A percentile compares a stretch with the other conserved stretches of the same genome.
Evolutionary conservation across 2,329 filamentous ascomycete genomes (phyloP).

Genomic region (Pseudocercospora vitis): DNA sequence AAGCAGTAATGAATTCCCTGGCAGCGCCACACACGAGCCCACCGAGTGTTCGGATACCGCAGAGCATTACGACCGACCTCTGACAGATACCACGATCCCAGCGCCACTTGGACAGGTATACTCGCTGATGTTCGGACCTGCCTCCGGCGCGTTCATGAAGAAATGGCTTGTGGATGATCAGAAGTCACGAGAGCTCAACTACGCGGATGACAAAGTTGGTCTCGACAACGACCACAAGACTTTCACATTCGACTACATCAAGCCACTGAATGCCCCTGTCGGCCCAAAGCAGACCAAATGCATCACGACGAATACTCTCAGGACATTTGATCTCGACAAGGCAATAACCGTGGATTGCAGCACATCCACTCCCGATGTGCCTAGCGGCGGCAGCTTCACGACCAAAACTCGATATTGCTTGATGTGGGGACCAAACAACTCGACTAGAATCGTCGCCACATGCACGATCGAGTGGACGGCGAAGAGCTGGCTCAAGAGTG

Average conservation of each 20-base stretch:
- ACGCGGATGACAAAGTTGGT: slow-evolving; percentile 78
- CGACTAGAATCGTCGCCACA: slow-evolving; percentile 81
- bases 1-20: slow-evolving; percentile 69
- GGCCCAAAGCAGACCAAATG: slow-evolving; percentile 95
- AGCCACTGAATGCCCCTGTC: slow-evolving; percentile 78
- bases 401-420: slow-evolving; percentile 95
- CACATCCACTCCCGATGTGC: slow-evolving; percentile 91
- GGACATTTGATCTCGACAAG: slow-evolving; percentile 82
- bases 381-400: slow-evolving; percentile 85
- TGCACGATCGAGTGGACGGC: slow-evolving; percentile 94
- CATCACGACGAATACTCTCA: slow-evolving; percentile 80
- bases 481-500: slow-evolving; percentile 97
- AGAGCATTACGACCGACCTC: slow-evolving; percentile 77
- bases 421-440: slow-evolving; percentile 84
- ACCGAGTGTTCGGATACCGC: slow-evolving; percentile 81
- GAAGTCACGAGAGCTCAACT: slow-evolving; percentile 82
- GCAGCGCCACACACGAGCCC: slow-evolving; percentile 74
- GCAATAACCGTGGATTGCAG: slow-evolving; percentile 77
- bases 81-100: slow-evolving; percentile 82
- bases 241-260: slow-evolving; percentile 83
- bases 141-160: slow-evolving; percentile 76
- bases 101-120: slow-evolving; percentile 93
- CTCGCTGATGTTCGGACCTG: slow-evolving; percentile 78
- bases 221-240: slow-evolving; percentile 68
- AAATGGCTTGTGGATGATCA: slow-evolving; percentile 85